Evolutionary conservation across 768 basidiomycete genomes (phyloP), one percentile per base, ranked within the genome.

Genomic region (Hericium alpestre): DNA sequence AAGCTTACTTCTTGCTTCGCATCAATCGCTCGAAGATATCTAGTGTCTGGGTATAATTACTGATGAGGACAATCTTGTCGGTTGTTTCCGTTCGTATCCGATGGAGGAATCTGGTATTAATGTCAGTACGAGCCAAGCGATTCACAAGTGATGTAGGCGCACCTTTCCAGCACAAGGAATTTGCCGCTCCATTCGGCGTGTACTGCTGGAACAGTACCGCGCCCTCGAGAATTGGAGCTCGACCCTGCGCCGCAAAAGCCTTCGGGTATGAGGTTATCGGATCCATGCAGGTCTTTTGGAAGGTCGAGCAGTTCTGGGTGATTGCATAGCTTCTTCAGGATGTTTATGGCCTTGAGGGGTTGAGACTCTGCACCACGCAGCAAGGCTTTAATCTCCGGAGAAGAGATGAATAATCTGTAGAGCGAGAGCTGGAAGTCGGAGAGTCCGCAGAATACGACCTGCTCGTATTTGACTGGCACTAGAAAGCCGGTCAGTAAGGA

Each of bases 391-490:
- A 95, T 95, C 65, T 92, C 92, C 7, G 92, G 91, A 1, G 93
- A 95, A 3, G 84, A 86, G 59, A 95, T 94, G 66, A 97, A 97
- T 32, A 90, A 77, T 51, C 84, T 84, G 67, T 97, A 97, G 2
- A 97, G 74, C 7, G 88, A 74, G 13, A 90, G 72, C 64, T 97
- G 93, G 63, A 96, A 84, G 15, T 85, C 76, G 2, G 90, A 92
- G 4, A 90, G 79, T 43, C 81, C 78, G 68, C 93, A 97, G 71
- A 96, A 97, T 0, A 97, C 93, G 59, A 97, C 89, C 58, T 97
- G 93, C 69, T 98, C 96, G 72, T 98, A 98, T 70, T 99, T 99
- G 72, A 99, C 92, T 9, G 96, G 96, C 27, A 99, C 95, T 98
- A 65, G 1, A 53, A 51, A 23, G 11, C 50, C 58, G 63, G 39